These are phyloP conservation scores for Magnolia officinalis DNA, from an alignment of 164 flowering plant species.

Conservation along the genomic window DNA sequence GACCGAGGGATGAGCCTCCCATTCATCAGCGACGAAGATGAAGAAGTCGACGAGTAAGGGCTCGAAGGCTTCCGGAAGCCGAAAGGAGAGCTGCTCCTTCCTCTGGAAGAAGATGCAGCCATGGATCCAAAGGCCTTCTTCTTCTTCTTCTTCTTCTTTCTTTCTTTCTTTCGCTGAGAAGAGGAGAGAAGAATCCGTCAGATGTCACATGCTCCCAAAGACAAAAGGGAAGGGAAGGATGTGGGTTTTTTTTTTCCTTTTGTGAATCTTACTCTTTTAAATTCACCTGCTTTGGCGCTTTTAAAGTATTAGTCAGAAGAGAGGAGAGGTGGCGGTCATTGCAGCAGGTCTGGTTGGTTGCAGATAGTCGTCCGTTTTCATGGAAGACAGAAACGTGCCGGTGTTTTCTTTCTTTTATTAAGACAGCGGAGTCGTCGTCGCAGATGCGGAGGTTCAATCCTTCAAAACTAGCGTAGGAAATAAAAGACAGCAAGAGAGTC, in stretches of 20 bases:
- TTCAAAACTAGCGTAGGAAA: background rate
- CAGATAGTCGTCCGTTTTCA: slow-evolving; percentile 1
- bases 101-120: slow-evolving; percentile 69
- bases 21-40: slow-evolving; percentile 55
- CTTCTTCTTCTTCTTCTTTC: background rate
- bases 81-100: slow-evolving; percentile 89
- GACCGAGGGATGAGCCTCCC: slow-evolving; percentile 68
- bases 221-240: background rate
- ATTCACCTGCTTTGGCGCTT: background rate
- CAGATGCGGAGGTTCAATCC: background rate
- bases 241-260: background rate
- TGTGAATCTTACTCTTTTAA: background rate
- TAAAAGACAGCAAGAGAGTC: background rate
- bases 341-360: background rate
- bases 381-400: background rate
- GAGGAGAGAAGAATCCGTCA: slow-evolving; percentile 3
- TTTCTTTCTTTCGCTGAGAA: background rate
- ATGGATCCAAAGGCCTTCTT: slow-evolving; percentile 20
- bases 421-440: background rate
- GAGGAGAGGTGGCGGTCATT: background rate
- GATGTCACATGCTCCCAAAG: slow-evolving; percentile 6
- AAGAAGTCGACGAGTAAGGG: slow-evolving; percentile 65
- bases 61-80: slow-evolving; percentile 55
- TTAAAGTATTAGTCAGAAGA: background rate
- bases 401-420: background rate